Evolutionary conservation across 495 filamentous ascomycete genomes (phyloP), one percentile per base, ranked within the genome.

Genomic region (Daldinia decipiens): DNA sequence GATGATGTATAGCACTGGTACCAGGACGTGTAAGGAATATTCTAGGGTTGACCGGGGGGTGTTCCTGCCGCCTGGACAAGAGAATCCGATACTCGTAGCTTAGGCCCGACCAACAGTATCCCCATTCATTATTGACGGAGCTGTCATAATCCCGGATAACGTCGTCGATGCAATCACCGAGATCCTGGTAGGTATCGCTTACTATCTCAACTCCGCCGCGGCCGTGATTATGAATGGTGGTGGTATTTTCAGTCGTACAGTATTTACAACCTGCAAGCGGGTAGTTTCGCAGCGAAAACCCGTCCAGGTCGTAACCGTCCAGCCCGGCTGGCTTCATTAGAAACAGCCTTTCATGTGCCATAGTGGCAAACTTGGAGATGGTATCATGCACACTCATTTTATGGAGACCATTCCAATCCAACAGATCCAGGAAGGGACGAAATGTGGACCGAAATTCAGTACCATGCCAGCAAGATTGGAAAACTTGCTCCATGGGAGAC

Each of bases 221-320:
- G 29, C 69, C 63, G 47, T 71, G 69, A 19, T 63, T 71, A 19
- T 71, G 69, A 13, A 71, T 55, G 5, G 63, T 67, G n/a, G 67
- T 24, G 1, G 36, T 15, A 9, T 53, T 40, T 5, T 71, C 63
- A 0, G 69, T 71, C 2, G 11, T 34, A 47, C 69, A 71, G 5
- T 32, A 12, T 4, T 17, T 17, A 21, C 69, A 71, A 11, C 69
- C 63, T 12, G 57, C 13, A n/a, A 61, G 27, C 12, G 27, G 17
- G 36, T 56, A 21, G 1, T 39, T 8, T 1, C 7, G 45, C 7
- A 50, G 17, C 31, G 53, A 11, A 4, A 34, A 0, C 3, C 2
- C 17, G 1, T 43, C 32, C 55, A 60, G 6, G 12, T 60, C 50
- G 61, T 56, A 65, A 11, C 61, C 61, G 1, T 56, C 50, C 0